These are phyloP conservation scores for Corchorus capsularis DNA, from an alignment of 345 rosid species.

Conservation along the genomic window DNA sequence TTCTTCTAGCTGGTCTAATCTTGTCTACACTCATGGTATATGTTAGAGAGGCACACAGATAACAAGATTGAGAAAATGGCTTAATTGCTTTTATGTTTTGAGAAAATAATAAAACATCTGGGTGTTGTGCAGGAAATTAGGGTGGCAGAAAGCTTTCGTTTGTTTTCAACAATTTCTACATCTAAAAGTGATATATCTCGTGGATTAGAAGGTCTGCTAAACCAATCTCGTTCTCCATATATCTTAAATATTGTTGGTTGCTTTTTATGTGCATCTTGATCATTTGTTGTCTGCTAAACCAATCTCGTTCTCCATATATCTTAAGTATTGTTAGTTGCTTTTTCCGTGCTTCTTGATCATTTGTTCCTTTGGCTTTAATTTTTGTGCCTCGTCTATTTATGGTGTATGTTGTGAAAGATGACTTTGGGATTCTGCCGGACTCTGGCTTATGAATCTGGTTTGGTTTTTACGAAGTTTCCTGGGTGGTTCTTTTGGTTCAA, in stretches of 20 bases:
- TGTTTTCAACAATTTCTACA: slow-evolving; percentile 83
- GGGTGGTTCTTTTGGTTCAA: background rate
- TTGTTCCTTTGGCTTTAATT: background rate
- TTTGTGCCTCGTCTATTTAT: background rate
- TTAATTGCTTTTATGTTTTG: background rate
- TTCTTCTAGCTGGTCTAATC: background rate
- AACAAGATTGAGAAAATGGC: background rate
- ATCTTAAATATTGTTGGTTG: background rate
- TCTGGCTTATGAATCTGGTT: background rate
- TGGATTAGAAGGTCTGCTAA: slow-evolving; percentile 51
- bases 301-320: background rate
- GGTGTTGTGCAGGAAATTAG: slow-evolving; percentile 67
- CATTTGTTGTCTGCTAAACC: slow-evolving; percentile 29
- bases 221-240: slow-evolving; percentile 2
- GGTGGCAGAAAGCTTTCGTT: slow-evolving; percentile 76
- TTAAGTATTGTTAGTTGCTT: background rate
- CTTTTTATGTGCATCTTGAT: background rate
- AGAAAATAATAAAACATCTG: background rate
- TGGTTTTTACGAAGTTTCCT: background rate
- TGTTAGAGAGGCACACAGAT: background rate
- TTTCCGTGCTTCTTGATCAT: background rate
- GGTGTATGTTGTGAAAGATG: background rate
- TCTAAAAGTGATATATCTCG: slow-evolving; percentile 48
- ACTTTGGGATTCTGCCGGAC: background rate
- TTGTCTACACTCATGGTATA: background rate